Conservation (phyloP, 139 green algal genomes). For the Eudorina sp. region DNA sequence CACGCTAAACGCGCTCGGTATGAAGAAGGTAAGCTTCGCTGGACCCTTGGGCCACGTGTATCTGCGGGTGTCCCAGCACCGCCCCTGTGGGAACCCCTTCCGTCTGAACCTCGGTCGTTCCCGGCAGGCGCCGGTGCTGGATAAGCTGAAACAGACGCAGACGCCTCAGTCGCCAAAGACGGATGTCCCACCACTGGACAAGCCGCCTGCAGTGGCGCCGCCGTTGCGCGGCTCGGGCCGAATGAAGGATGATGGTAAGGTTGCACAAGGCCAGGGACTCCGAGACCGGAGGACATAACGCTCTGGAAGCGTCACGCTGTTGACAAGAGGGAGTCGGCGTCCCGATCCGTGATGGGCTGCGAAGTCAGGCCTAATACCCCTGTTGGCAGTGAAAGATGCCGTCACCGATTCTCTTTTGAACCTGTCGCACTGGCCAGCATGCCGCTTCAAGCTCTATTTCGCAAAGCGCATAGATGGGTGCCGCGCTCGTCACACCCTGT, state of each 20-base stretch:
- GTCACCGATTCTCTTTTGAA: no score
- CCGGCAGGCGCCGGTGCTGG: not conserved
- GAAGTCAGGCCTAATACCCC: no score
- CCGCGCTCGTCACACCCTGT: no score
- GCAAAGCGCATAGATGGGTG: no score
- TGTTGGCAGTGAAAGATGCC: no score
- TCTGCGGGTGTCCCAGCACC: not conserved
- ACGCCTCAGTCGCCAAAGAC: slow-evolving; percentile 46
- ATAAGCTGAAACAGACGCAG: slow-evolving; percentile 31
- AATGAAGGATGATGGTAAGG: slow-evolving; percentile 11
- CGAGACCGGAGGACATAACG: no score
- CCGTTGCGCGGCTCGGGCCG: slow-evolving; percentile 24
- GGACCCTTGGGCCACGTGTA: not conserved
- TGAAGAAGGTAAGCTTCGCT: slow-evolving; percentile 22
- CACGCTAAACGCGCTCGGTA: not conserved
- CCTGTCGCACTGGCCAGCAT: no score
- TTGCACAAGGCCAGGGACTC: no score
- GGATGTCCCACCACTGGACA: slow-evolving; percentile 53
- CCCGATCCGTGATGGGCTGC: no score
- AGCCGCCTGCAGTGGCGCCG: not conserved
- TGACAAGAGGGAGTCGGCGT: no score
- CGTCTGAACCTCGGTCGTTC: not conserved
- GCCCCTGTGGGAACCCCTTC: not conserved
- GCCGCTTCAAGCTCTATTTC: no score
- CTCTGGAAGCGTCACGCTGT: no score